Conservation (phyloP, 73 alveolate species). For the Paramecium sexaurelia region DNA sequence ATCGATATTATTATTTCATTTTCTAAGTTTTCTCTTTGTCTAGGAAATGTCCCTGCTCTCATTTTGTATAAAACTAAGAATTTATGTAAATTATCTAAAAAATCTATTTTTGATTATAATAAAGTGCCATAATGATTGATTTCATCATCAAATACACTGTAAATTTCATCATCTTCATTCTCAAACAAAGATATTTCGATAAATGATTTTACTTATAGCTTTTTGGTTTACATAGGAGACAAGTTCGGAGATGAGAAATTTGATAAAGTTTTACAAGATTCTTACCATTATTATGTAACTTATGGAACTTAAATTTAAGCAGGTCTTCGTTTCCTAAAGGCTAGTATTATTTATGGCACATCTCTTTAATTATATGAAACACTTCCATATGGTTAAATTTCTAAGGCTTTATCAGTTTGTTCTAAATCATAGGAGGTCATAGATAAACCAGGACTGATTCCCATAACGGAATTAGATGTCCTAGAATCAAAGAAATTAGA, state of each 20-base stretch:
- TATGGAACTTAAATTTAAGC: not conserved
- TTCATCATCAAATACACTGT: not conserved
- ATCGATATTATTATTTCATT: conserved; percentile 19
- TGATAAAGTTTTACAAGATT: not conserved
- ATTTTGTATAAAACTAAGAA: not conserved
- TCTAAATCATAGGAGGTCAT: not conserved
- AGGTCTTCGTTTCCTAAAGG: not conserved
- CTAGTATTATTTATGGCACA: not conserved
- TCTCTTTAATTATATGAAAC: not conserved
- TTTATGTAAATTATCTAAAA: not conserved
- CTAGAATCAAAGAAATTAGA: not conserved
- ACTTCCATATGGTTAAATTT: not conserved
- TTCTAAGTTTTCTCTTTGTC: not conserved
- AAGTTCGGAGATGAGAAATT: not conserved
- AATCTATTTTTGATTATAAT: not conserved
- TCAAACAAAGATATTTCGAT: not conserved
- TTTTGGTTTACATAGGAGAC: not conserved
- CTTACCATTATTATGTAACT: not conserved
- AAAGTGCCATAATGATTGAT: not conserved
- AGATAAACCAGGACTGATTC: not conserved
- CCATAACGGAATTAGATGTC: not conserved
- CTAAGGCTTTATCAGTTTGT: not conserved
- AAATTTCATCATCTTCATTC: not conserved
- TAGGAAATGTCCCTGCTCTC: conserved; percentile 52
- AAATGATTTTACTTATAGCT: not conserved